A percentile compares a stretch with the other conserved stretches of the same genome.
Evolutionary conservation across 805 yeast species (phyloP).

Genomic region (Danielozyma ontarioensis): DNA sequence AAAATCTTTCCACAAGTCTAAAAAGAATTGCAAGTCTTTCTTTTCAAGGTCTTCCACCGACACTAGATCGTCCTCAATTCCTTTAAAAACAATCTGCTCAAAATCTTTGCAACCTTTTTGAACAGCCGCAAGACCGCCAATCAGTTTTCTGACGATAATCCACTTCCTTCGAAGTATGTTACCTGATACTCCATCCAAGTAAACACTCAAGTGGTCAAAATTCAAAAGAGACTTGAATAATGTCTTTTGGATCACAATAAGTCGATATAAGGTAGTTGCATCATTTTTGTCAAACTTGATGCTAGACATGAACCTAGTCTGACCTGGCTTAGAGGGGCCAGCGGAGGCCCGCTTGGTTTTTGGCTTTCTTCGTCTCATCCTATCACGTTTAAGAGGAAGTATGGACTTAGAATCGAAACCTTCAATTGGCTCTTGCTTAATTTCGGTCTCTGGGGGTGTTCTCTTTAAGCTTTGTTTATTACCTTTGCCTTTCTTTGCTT

Average conservation of each 20-base stretch:
- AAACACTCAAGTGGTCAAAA: constrained; percentile 55
- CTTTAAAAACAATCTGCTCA: constrained; percentile 58
- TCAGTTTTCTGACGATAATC: constrained; percentile 56
- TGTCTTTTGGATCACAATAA: constrained; percentile 64
- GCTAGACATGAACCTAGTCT: constrained; percentile 11
- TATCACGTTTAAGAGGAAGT: constrained; percentile 6
- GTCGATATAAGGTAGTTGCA: constrained; percentile 51
- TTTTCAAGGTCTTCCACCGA: constrained; percentile 45
- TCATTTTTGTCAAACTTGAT: constrained; percentile 38
- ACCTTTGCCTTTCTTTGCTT: constrained; percentile 1
- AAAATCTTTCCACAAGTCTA: constrained; percentile 61
- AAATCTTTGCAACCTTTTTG: constrained; percentile 56
- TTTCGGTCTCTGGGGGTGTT: constrained; percentile 1
- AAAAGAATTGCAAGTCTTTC: constrained; percentile 46
- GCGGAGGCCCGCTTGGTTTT: constrained; percentile 1
- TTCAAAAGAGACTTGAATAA: constrained; percentile 51
- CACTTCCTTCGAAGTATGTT: constrained; percentile 57
- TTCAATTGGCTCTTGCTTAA: constrained; percentile 4
- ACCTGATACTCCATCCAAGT: constrained; percentile 40
- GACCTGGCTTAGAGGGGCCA: background rate
- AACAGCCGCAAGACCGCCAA: constrained; percentile 49
- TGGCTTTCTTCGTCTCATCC: constrained; percentile 10
- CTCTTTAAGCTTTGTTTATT: constrained; percentile 3
- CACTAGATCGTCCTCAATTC: constrained; percentile 52
- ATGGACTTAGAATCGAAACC: constrained; percentile 1